A percentile compares a stretch with the other conserved stretches of the same genome.
phyloP scores from a whole-genome alignment of 129 eudicot species.

The Lactuca sativa region DNA sequence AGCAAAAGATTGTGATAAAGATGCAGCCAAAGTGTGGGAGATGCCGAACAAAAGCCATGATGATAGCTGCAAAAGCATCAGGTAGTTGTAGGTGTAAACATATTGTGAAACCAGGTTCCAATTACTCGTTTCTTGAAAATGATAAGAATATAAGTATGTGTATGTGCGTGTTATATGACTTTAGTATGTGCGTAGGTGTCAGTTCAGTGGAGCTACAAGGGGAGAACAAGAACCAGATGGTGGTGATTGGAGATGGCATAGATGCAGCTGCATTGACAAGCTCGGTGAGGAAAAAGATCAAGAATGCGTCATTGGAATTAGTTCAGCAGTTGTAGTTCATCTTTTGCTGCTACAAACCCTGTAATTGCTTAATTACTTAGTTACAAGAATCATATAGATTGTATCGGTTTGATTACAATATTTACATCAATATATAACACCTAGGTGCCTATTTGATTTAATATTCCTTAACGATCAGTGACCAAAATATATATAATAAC shows the following conservation, averaged over 20 bases:
- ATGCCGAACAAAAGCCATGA: constrained; percentile 34
- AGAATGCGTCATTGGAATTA: constrained; percentile 29
- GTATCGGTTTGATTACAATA: neutral
- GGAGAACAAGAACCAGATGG: constrained; percentile 36
- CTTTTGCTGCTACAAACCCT: neutral
- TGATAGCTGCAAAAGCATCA: constrained; percentile 33
- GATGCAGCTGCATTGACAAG: constrained; percentile 31
- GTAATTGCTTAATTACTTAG: neutral
- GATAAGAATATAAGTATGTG: neutral
- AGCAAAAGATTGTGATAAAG: constrained; percentile 36
- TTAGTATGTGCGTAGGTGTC: constrained; percentile 17
- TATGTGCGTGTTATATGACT: neutral
- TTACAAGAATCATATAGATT: neutral
- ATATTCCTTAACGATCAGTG: neutral
- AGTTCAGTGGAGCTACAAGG: constrained; percentile 33
- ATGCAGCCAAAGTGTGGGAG: constrained; percentile 32
- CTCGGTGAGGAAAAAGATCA: constrained; percentile 31
- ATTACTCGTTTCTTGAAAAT: neutral
- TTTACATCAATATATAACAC: too few relatives aligned
- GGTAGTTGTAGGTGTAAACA: constrained; percentile 13
- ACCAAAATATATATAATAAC: neutral
- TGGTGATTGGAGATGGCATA: constrained; percentile 37
- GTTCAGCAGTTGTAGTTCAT: constrained; percentile 20
- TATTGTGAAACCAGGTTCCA: neutral
- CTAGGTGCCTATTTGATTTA: neutral